Conservation (phyloP, 352 stramenopile genomes). For the Hyaloperonospora brassicae region DNA sequence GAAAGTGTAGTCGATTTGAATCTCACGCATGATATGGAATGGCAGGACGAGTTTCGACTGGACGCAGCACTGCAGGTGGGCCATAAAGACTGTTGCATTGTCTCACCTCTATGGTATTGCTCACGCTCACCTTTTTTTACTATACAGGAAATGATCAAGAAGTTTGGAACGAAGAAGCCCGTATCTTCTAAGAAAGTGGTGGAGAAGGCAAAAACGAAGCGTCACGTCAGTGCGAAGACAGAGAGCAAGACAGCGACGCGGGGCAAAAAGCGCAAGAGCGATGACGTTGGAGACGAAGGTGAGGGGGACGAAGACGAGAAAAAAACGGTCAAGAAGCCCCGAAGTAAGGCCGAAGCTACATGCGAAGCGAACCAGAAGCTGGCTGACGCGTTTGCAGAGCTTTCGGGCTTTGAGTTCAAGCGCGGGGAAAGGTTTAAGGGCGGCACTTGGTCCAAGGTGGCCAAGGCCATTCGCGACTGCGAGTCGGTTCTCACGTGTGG, state of each 20-base stretch:
- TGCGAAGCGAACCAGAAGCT: constrained; percentile 65
- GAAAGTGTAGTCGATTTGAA: neutral
- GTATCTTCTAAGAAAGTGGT: constrained; percentile 46
- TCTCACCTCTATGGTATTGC: neutral
- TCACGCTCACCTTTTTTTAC: neutral
- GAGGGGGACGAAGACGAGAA: constrained; percentile 40
- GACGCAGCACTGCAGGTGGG: constrained; percentile 56
- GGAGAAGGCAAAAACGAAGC: constrained; percentile 24
- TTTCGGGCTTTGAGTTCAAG: constrained; percentile 86
- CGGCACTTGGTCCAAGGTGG: constrained; percentile 82
- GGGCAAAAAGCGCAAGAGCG: constrained; percentile 4
- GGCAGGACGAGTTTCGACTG: constrained; percentile 62
- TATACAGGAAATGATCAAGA: constrained; percentile 64
- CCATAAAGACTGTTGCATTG: neutral
- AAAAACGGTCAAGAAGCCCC: constrained; percentile 41
- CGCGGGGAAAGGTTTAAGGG: constrained; percentile 81
- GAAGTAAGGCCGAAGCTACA: constrained; percentile 46
- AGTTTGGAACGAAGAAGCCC: constrained; percentile 53
- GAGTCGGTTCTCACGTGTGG: constrained; percentile 55
- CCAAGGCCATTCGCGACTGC: constrained; percentile 70
- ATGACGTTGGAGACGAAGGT: constrained; percentile 28
- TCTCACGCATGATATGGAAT: constrained; percentile 2
- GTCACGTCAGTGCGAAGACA: constrained; percentile 27
- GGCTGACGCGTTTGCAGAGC: constrained; percentile 66
- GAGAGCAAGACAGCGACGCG: constrained; percentile 5